Percentiles rank a stretch among this genome's conserved stretches.
These are phyloP conservation scores for Trypanosomatidae sp. DNA, from an alignment of 208 protist species.

Conservation along the genomic window DNA sequence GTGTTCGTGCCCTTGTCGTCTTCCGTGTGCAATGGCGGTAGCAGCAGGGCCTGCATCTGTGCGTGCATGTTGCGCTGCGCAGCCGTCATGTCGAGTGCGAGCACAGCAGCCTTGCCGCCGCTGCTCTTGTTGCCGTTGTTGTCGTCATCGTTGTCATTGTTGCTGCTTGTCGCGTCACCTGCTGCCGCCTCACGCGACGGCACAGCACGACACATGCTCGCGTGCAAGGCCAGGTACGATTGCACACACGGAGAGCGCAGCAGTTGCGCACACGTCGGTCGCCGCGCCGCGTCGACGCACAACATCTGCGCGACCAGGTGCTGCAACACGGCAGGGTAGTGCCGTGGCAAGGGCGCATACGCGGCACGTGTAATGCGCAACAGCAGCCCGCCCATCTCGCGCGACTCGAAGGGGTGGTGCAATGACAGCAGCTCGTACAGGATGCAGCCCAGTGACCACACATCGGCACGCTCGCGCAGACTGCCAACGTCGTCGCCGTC, in stretches of 20 bases:
- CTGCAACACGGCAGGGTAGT: constrained; percentile 41
- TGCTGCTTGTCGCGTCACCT: no score
- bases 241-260: constrained; percentile 32
- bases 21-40: no score
- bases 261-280: constrained; percentile 56
- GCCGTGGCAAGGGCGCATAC: constrained; percentile 41
- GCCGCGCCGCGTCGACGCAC: constrained; percentile 18
- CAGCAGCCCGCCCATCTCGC: constrained; percentile 56
- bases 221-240: constrained; percentile 34
- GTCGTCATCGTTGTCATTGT: no score
- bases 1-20: no score
- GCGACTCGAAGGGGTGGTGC: constrained; percentile 73
- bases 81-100: no score
- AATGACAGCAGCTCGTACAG: constrained; percentile 82
- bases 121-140: no score
- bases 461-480: constrained; percentile 28
- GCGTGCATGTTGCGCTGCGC: no score
- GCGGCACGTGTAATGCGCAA: constrained; percentile 61
- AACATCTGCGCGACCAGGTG: constrained; percentile 55
- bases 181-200: no score
- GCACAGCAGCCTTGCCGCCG: no score
- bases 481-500: background rate
- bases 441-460: constrained; percentile 89
- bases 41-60: no score
- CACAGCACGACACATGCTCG: no score